Evolutionary conservation across 164 flowering plant genomes (phyloP), one percentile per base, ranked within the genome.

Genomic region (Nymphaea colorata): DNA sequence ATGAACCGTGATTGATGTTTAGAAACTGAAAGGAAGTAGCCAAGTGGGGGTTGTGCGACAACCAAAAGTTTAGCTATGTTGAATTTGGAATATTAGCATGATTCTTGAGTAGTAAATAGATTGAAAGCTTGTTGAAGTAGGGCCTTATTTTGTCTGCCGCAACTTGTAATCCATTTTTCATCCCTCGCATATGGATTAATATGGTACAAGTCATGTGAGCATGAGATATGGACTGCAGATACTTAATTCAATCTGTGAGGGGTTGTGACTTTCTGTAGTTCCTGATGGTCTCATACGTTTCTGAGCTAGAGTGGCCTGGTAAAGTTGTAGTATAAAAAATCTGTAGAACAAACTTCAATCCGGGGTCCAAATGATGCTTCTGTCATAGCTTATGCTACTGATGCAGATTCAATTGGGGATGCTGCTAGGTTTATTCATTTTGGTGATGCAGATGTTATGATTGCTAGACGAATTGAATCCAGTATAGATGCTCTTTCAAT

Each of bases 171-270:
- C n/a, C n/a, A 61, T 95, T 86, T 82, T 95, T 95, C 77, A 80
- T 92, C 67, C 99, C 98, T 16, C 78, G 93, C 70, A 95, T 95
- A 77, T 78, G 89, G 77, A 89, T 95, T 71, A 95, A 95, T 79
- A 92, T 95, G 98, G 96, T 98, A 80, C 99, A 71, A 98, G 99
- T 74, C 98, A 95, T 77, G 96, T 92, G 73, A 92, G 99, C 89
- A 92, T 95, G 85, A 91, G 81, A 76, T 90, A 95, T 77, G 98
- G 96, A 69, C 90, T 95, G 78, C 85, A 88, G 93, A 97, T 93
- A 70, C 18, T 64, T 68, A n/a, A n/a, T n/a, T n/a, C n/a, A 16
- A 10, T 72, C n/a, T 8, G 16, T 61, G 17, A 42, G 25, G 57
- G 44, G 43, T 6, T 53, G 11, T 10, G 43, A 66, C n/a, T n/a